phyloP scores from a whole-genome alignment of 352 stramenopile genomes.

The Pythium rishiriense region DNA sequence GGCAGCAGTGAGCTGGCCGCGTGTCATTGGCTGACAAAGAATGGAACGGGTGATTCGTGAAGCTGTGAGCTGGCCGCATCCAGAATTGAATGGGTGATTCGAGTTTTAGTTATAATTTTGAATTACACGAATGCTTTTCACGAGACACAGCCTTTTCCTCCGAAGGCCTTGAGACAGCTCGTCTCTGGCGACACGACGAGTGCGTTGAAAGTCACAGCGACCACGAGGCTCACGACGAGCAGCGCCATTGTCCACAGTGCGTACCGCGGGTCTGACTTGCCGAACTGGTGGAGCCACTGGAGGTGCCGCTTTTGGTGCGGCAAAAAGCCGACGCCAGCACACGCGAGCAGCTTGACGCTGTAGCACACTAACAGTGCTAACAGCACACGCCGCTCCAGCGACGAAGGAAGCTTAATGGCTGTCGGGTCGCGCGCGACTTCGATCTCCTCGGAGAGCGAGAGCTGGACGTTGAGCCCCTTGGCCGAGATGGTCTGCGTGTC shows the following conservation, averaged over 20 bases:
- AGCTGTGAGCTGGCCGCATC: too few species aligned
- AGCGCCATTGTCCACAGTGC: constrained; percentile 40
- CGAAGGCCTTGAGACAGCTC: constrained; percentile 26
- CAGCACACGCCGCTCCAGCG: constrained; percentile 27
- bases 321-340: constrained; percentile 42
- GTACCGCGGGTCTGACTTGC: not conserved
- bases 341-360: constrained; percentile 37
- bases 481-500: constrained; percentile 28
- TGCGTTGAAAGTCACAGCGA: constrained; percentile 33
- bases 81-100: too few species aligned
- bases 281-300: constrained; percentile 34
- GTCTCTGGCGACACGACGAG: constrained; percentile 29
- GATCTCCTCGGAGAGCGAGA: constrained; percentile 19
- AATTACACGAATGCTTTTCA: too few species aligned
- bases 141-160: constrained; percentile 18
- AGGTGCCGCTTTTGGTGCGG: constrained; percentile 50
- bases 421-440: constrained; percentile 8
- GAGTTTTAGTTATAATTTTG: too few species aligned
- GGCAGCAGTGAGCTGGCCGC: too few species aligned
- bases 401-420: constrained; percentile 2
- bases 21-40: too few species aligned
- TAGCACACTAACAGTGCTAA: constrained; percentile 45
- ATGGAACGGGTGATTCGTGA: too few species aligned
- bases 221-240: constrained; percentile 24
- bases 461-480: constrained; percentile 14